These are phyloP conservation scores for Dothidotthia symphoricarpi DNA, from an alignment of 2,329 filamentous ascomycete genomes.

Conservation along the genomic window DNA sequence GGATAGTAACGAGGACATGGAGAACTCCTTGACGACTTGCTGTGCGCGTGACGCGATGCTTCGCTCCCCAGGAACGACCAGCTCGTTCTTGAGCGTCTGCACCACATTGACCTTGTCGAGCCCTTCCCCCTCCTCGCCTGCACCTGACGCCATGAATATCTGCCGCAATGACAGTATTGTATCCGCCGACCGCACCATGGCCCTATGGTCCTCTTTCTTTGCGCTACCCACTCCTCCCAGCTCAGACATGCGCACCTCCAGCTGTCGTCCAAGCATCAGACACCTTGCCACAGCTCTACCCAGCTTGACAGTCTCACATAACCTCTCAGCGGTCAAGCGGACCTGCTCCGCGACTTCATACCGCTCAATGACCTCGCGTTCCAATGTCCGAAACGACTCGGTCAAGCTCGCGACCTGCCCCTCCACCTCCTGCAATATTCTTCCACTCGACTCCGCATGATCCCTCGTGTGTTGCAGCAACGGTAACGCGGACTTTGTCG, in stretches of 20 bases:
- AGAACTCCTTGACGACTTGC: conserved; percentile 80
- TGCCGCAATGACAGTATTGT: conserved; percentile 75
- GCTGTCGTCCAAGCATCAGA: conserved; percentile 76
- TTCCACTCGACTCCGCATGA: conserved; percentile 69
- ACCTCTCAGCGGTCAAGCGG: conserved; percentile 68
- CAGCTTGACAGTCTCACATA: conserved; percentile 77
- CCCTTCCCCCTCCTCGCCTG: conserved; percentile 72
- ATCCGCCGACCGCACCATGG: conserved; percentile 77
- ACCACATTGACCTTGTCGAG: conserved; percentile 73
- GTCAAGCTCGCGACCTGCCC: conserved; percentile 76
- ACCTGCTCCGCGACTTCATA: conserved; percentile 86
- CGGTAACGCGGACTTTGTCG: conserved; percentile 78
- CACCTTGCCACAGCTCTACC: conserved; percentile 74
- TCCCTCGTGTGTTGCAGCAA: conserved; percentile 73
- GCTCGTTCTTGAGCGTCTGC: conserved; percentile 64
- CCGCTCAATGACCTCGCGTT: conserved; percentile 81
- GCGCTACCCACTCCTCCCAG: conserved; percentile 51
- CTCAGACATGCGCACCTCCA: conserved; percentile 82
- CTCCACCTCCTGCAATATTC: conserved; percentile 74
- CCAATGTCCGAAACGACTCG: conserved; percentile 79
- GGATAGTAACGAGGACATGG: conserved; percentile 59
- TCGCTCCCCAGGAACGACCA: conserved; percentile 71
- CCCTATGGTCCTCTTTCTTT: conserved; percentile 69
- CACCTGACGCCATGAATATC: conserved; percentile 64
- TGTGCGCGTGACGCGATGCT: conserved; percentile 72